Evolutionary conservation across 208 protist species (phyloP).

Genomic region (Naegleria fowleri): DNA sequence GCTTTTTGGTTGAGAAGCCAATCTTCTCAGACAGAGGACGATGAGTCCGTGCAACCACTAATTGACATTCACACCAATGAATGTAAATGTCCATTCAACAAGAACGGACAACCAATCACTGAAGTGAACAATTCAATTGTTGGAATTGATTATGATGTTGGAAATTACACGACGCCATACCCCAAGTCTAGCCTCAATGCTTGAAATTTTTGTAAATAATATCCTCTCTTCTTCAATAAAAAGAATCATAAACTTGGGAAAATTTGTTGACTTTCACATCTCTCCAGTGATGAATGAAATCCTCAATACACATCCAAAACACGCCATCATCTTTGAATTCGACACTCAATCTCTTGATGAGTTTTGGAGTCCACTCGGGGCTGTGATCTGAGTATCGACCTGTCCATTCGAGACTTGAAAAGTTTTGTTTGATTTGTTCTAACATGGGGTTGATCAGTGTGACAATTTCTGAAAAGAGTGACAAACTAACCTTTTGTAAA

Average conservation of each 20-base stretch:
- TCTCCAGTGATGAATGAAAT: background rate
- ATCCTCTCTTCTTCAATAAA: background rate
- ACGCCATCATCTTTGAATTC: background rate
- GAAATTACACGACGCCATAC: background rate
- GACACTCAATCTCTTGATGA: background rate
- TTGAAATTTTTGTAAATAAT: background rate
- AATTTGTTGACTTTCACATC: background rate
- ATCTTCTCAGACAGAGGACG: background rate
- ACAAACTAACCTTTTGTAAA: too few species aligned
- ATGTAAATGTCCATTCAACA: background rate
- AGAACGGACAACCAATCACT: background rate
- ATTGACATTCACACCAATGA: background rate
- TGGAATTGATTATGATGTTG: background rate
- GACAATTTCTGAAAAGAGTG: too few species aligned
- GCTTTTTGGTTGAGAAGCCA: constrained; percentile 23
- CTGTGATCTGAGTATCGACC: background rate
- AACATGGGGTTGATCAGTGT: too few species aligned
- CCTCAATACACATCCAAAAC: background rate
- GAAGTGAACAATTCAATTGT: constrained; percentile 4
- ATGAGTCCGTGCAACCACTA: background rate
- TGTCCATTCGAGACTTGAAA: background rate
- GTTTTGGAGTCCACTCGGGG: background rate
- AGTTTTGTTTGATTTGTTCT: background rate
- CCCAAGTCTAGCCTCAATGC: background rate
- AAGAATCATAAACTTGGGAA: background rate